These are phyloP conservation scores for Xylaria sp. DNA, from an alignment of 2,329 filamentous ascomycete species.

Conservation along the genomic window DNA sequence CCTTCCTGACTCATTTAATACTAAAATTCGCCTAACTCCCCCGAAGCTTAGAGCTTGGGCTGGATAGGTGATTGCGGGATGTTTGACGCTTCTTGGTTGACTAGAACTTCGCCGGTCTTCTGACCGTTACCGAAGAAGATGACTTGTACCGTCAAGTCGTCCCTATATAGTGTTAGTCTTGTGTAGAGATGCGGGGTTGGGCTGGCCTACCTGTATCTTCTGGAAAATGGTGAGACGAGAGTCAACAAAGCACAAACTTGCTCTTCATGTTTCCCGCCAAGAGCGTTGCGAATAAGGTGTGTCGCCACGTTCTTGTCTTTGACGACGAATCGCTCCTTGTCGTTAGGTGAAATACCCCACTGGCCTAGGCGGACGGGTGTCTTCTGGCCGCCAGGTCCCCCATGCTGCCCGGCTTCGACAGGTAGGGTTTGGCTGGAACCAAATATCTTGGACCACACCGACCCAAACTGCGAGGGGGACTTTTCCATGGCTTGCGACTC, in stretches of 20 bases:
- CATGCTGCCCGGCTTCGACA: slow-evolving; percentile 67
- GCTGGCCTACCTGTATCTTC: slow-evolving; percentile 79
- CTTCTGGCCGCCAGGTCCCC: slow-evolving; percentile 71
- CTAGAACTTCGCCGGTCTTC: slow-evolving; percentile 75
- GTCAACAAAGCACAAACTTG: slow-evolving; percentile 93
- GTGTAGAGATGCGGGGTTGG: neutral
- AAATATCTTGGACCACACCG: slow-evolving; percentile 70
- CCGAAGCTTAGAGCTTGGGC: slow-evolving; percentile 40
- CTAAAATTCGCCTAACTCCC: neutral
- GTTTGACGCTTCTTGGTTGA: slow-evolving; percentile 88
- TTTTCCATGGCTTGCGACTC: slow-evolving; percentile 69
- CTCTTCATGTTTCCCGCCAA: slow-evolving; percentile 91
- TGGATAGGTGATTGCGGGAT: slow-evolving; percentile 44
- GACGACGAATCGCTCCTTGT: slow-evolving; percentile 84
- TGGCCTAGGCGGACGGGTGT: slow-evolving; percentile 88
- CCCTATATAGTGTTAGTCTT: slow-evolving; percentile 57
- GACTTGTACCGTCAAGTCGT: slow-evolving; percentile 96
- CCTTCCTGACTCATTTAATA: neutral
- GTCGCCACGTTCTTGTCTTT: slow-evolving; percentile 97
- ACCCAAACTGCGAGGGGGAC: slow-evolving; percentile 69
- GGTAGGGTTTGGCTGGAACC: slow-evolving; percentile 67
- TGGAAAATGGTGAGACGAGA: slow-evolving; percentile 86
- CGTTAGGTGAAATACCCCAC: slow-evolving; percentile 79
- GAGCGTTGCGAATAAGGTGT: slow-evolving; percentile 91
- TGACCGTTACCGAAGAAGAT: slow-evolving; percentile 93